These are phyloP conservation scores for Pholiota adiposa DNA, from an alignment of 1,284 basidiomycete genomes.

Conservation along the genomic window DNA sequence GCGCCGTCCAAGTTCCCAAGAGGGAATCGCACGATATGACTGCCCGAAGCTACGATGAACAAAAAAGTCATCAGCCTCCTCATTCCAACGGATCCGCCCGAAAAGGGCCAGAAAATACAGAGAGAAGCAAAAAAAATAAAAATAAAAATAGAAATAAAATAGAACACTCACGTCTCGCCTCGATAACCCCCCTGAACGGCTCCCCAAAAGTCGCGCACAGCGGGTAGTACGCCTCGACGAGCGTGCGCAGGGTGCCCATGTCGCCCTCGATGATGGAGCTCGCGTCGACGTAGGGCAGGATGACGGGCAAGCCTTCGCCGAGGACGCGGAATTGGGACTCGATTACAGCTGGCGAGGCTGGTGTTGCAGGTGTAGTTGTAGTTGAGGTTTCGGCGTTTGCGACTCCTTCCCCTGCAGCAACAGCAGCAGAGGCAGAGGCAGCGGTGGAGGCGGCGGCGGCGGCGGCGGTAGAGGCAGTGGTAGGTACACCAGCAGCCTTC, in stretches of 20 bases:
- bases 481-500: neutral
- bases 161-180: constrained; percentile 49
- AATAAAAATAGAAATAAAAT: no score
- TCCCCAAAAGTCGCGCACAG: constrained; percentile 65
- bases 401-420: no score
- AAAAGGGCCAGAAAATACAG: no score
- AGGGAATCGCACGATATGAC: constrained; percentile 73
- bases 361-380: no score
- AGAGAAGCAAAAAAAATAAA: neutral
- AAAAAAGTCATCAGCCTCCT: constrained; percentile 3
- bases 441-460: constrained; percentile 24
- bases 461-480: neutral
- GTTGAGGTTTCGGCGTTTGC: no score
- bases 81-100: no score
- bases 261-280: constrained; percentile 66
- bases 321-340: constrained; percentile 79
- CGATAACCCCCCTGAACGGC: constrained; percentile 56
- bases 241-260: constrained; percentile 61
- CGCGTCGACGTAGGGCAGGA: constrained; percentile 80
- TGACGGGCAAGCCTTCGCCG: constrained; percentile 83
- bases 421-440: no score
- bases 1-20: constrained; percentile 56
- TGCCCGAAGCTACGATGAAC: constrained; percentile 60
- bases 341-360: constrained; percentile 12
- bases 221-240: constrained; percentile 83